phyloP scores from a whole-genome alignment of 169 alveolate species.

The Plasmodium vivax region DNA sequence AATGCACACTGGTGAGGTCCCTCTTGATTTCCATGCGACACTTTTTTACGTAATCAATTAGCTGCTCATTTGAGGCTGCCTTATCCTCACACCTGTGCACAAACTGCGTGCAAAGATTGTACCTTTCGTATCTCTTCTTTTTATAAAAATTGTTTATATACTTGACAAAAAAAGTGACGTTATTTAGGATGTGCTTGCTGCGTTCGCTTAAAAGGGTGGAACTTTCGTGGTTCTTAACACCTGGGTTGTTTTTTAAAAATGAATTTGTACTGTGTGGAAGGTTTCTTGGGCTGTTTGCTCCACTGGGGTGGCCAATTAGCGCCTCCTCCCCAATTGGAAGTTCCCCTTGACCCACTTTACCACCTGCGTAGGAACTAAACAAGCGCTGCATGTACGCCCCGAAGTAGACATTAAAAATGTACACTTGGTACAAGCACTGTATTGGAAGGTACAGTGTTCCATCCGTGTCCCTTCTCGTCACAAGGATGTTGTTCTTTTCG shows the following conservation, averaged over 20 bases:
- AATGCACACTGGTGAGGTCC: background rate
- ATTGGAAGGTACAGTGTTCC: constrained; percentile 25
- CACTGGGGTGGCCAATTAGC: background rate
- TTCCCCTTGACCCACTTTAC: background rate
- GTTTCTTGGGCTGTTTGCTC: background rate
- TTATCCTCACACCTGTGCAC: background rate
- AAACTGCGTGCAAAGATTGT: constrained; percentile 27
- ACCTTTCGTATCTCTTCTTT: constrained; percentile 13
- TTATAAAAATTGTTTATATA: constrained; percentile 53
- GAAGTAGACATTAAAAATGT: constrained; percentile 48
- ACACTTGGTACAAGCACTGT: constrained; percentile 43
- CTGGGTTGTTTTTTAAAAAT: background rate
- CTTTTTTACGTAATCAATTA: constrained; percentile 26
- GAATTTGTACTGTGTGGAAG: background rate
- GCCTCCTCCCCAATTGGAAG: background rate
- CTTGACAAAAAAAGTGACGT: constrained; percentile 38
- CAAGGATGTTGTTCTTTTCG: constrained; percentile 14
- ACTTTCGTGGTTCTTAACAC: background rate
- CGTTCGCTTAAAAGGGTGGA: constrained; percentile 29
- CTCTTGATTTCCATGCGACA: background rate
- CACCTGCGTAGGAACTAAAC: background rate
- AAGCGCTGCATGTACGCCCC: constrained; percentile 8
- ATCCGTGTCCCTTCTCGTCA: background rate
- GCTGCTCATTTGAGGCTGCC: background rate
- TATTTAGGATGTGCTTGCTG: constrained; percentile 41